These are phyloP conservation scores for Cyclotella kingstonii DNA, from an alignment of 108 stramenopile species.

Conservation along the genomic window DNA sequence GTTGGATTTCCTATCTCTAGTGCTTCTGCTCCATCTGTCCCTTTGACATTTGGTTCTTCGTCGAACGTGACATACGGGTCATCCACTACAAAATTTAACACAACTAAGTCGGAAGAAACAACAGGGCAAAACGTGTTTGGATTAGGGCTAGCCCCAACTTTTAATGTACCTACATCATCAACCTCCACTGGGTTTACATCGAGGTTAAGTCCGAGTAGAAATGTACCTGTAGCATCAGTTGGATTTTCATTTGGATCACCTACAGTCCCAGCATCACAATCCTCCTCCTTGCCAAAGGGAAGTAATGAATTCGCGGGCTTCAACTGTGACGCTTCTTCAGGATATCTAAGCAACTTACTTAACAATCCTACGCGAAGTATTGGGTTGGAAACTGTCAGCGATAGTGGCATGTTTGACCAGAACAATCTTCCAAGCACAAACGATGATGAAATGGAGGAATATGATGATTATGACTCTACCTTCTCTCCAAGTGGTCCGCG, in stretches of 20 bases:
- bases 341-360: too few relatives aligned
- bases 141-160: neutral
- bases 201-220: too few relatives aligned
- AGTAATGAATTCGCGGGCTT: neutral
- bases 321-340: too few relatives aligned
- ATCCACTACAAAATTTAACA: neutral
- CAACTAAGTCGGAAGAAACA: neutral
- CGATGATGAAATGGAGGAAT: too few relatives aligned
- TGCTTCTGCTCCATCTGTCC: neutral
- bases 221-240: neutral
- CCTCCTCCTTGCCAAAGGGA: neutral
- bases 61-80: conserved; percentile 19
- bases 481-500: conserved; percentile 15
- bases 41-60: conserved; percentile 25
- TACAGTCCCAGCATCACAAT: too few relatives aligned
- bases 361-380: too few relatives aligned
- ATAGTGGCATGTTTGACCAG: too few relatives aligned
- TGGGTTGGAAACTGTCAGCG: too few relatives aligned
- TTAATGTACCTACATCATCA: neutral
- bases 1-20: neutral
- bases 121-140: neutral
- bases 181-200: neutral
- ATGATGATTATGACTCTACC: neutral
- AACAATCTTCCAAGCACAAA: too few relatives aligned
- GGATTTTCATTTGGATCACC: neutral